phyloP scores from a whole-genome alignment of 495 filamentous ascomycete genomes.

The Penicillium desertorum region DNA sequence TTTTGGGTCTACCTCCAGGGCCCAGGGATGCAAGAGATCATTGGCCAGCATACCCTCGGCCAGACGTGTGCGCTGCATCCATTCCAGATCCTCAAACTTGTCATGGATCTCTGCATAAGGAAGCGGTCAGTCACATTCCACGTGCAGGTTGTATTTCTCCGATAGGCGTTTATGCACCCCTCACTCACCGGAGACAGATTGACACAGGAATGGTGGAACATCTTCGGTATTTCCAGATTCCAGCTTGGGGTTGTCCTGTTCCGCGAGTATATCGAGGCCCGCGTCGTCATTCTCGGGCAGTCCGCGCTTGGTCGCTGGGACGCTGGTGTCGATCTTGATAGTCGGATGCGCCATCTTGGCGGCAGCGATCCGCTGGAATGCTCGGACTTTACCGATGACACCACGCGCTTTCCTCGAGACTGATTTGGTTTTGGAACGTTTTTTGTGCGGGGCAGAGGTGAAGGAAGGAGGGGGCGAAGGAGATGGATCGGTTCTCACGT shows the following conservation, averaged over 20 bases:
- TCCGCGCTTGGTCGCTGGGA: slow-evolving; percentile 45
- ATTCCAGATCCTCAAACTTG: slow-evolving; percentile 51
- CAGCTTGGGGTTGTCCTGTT: slow-evolving; percentile 36
- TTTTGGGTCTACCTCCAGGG: slow-evolving; percentile 52
- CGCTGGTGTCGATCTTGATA: slow-evolving; percentile 49
- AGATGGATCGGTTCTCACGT: slow-evolving; percentile 34
- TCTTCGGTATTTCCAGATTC: slow-evolving; percentile 39
- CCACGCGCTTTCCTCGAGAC: slow-evolving; percentile 49
- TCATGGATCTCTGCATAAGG: slow-evolving; percentile 41
- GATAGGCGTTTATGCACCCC: slow-evolving; percentile 21
- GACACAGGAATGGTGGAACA: slow-evolving; percentile 46
- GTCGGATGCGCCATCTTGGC: slow-evolving; percentile 49
- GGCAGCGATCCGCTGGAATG: slow-evolving; percentile 45
- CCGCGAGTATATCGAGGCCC: slow-evolving; percentile 30
- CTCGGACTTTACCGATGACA: slow-evolving; percentile 50
- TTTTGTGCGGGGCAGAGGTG: slow-evolving; percentile 37
- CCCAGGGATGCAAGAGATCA: slow-evolving; percentile 45
- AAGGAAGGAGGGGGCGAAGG: slow-evolving; percentile 34
- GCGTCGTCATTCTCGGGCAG: slow-evolving; percentile 40
- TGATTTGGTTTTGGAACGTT: slow-evolving; percentile 34
- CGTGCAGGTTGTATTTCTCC: slow-evolving; percentile 24
- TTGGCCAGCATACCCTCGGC: slow-evolving; percentile 37
- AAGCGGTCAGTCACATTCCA: slow-evolving; percentile 29
- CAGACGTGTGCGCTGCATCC: slow-evolving; percentile 44
- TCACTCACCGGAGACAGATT: slow-evolving; percentile 44